Base-by-base conservation (phyloP, 2,329 filamentous ascomycete species). In the Aspergillus novofumigatus region DNA sequence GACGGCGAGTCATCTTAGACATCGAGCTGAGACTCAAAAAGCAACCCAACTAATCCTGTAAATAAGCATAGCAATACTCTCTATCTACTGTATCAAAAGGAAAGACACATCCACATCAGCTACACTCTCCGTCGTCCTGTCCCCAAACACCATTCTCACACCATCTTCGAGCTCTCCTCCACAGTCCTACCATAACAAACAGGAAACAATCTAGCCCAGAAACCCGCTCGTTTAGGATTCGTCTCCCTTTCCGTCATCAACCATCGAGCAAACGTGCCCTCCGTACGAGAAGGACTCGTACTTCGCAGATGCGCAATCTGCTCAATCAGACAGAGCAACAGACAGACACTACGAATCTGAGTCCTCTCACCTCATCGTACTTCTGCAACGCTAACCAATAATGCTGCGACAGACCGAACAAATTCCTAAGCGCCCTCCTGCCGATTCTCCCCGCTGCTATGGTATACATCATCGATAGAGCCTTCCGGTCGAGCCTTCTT, bases 121-220 rank as follows among this genome's bases (percentile, higher is more conserved):
- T 10, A 3, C 28, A 49, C 42, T 3, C 45, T 25, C 29, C 49
- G 21, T 10, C 21, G 21, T 17, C 26, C 14, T 32, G 1, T 4
- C 6, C 29, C 48, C 9, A 42, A 21, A 20, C n/a, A 48, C 17
- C 35, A 53, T 60, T 10, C 23, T 23, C 58, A 70, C 32, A 66
- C 63, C 42, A 69, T 62, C 28, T 55, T 52, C 25, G 67, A 58
- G 42, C 66, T 70, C 60, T 71, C 58, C 23, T 71, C 60, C 7
- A 72, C 65, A 25, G 62, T 66, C 48, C 68, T 66, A 11, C 63
- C 64, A 58, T 72, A 70, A 59, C 71, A 74, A 32, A 73, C 44
- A 11, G 68, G 70, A 57, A 71, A 74, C 50, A 74, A 56, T 51
- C 57, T 61, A 5, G 59, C 65, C 71, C 71, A 73, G 54, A 73